Conservation (phyloP, 2,329 filamentous ascomycete genomes). For the Bipolaris zeicola region DNA sequence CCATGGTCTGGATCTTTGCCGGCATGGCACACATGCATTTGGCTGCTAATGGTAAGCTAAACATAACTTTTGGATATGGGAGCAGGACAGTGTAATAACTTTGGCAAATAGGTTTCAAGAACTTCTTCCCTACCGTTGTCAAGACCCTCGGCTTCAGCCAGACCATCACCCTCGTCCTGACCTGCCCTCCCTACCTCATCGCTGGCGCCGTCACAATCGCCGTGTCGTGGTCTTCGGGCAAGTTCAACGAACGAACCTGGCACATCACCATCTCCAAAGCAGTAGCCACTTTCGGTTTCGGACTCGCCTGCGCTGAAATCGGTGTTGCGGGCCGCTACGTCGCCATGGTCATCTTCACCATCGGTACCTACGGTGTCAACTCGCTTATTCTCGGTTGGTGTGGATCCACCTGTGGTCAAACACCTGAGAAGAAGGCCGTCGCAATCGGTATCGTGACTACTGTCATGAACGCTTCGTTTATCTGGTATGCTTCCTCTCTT, state of each 20-base stretch:
- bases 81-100: not conserved
- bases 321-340: constrained; percentile 45
- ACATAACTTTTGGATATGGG: too few species aligned
- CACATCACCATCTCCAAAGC: constrained; percentile 50
- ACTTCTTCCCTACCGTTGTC: constrained; percentile 56
- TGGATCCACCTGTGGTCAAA: constrained; percentile 52
- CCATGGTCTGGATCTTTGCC: constrained; percentile 52
- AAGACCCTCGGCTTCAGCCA: constrained; percentile 57
- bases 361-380: constrained; percentile 47
- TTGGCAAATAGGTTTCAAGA: constrained; percentile 46
- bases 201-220: constrained; percentile 39
- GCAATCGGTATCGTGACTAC: constrained; percentile 54
- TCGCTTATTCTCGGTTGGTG: constrained; percentile 55
- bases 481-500: constrained; percentile 35
- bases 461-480: constrained; percentile 51
- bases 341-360: constrained; percentile 43
- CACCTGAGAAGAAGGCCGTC: constrained; percentile 55
- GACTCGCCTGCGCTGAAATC: constrained; percentile 44
- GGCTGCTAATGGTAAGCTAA: constrained; percentile 32
- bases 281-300: constrained; percentile 49
- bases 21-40: constrained; percentile 41
- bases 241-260: constrained; percentile 49
- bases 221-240: constrained; percentile 45
- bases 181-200: constrained; percentile 40
- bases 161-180: constrained; percentile 59